Conservation (phyloP, 176 grass and related monocot species). For the Tillandsia leiboldiana region DNA sequence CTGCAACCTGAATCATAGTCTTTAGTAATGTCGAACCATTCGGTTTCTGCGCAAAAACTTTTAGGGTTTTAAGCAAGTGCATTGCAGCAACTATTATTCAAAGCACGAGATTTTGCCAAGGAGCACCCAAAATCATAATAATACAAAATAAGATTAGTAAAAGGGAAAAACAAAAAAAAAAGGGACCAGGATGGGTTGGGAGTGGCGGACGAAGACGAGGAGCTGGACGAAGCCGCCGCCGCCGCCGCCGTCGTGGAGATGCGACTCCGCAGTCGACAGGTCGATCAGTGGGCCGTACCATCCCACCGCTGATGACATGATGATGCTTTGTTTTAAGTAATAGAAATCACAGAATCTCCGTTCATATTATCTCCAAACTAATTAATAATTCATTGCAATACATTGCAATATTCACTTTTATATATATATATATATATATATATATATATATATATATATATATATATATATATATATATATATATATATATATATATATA, state of each 20-base stretch:
- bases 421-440: too few relatives aligned
- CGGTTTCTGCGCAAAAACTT: conserved; percentile 17
- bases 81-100: not conserved
- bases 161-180: not conserved
- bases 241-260: conserved; percentile 14
- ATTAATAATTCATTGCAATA: too few relatives aligned
- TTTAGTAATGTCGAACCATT: conserved; percentile 28
- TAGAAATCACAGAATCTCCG: too few relatives aligned
- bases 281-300: conserved; percentile 76
- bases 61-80: not conserved
- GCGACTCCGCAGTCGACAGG: conserved; percentile 39
- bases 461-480: too few relatives aligned
- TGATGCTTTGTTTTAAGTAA: too few relatives aligned
- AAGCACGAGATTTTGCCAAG: not conserved
- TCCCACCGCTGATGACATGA: conserved; percentile 19
- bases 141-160: not conserved
- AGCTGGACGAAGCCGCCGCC: conserved; percentile 48
- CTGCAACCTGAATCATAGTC: conserved; percentile 31
- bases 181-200: conserved; percentile 31
- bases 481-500: too few relatives aligned
- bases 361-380: too few relatives aligned
- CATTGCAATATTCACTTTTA: too few relatives aligned
- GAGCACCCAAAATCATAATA: too few relatives aligned
- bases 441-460: too few relatives aligned
- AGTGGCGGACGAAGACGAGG: conserved; percentile 29